Evolutionary conservation across 495 filamentous ascomycete genomes (phyloP).

Genomic region (Aspergillus panamensis): DNA sequence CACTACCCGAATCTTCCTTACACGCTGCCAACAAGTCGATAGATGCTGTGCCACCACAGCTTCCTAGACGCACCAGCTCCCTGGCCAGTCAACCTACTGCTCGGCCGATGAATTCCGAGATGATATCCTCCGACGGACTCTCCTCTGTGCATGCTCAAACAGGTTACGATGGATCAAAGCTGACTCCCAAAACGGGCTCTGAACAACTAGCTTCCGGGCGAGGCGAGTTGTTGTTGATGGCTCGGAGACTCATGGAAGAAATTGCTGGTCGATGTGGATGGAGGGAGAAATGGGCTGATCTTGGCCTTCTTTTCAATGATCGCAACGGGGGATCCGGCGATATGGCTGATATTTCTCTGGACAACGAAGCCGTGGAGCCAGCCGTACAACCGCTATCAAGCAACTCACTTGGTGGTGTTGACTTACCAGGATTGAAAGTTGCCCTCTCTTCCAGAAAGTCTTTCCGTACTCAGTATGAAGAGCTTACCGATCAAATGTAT

Average conservation of each 20-base stretch:
- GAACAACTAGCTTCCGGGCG: conserved; percentile 80
- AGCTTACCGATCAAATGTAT: conserved; percentile 65
- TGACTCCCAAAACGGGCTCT: conserved; percentile 57
- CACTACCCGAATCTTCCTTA: conserved; percentile 59
- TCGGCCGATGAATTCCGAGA: conserved; percentile 36
- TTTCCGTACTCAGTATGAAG: conserved; percentile 63
- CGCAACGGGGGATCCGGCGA: conserved; percentile 52
- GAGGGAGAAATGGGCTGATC: conserved; percentile 69
- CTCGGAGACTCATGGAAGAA: conserved; percentile 70
- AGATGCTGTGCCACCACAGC: conserved; percentile 27
- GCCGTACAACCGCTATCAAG: conserved; percentile 34
- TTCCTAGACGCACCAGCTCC: conserved; percentile 46
- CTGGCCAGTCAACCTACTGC: conserved; percentile 25
- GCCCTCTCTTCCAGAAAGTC: conserved; percentile 33
- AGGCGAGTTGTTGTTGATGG: conserved; percentile 77
- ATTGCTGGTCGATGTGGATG: conserved; percentile 71
- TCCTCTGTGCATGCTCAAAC: conserved; percentile 23
- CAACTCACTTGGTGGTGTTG: conserved; percentile 38
- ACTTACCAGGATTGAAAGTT: conserved; percentile 28
- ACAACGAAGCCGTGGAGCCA: conserved; percentile 24
- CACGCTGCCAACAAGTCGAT: conserved; percentile 31
- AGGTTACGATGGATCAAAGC: conserved; percentile 31
- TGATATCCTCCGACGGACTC: conserved; percentile 23
- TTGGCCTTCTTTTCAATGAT: conserved; percentile 52
- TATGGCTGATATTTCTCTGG: conserved; percentile 42